Evolutionary conservation across 2,329 filamentous ascomycete species (phyloP).

Genomic region (Calonectria hongkongensis): DNA sequence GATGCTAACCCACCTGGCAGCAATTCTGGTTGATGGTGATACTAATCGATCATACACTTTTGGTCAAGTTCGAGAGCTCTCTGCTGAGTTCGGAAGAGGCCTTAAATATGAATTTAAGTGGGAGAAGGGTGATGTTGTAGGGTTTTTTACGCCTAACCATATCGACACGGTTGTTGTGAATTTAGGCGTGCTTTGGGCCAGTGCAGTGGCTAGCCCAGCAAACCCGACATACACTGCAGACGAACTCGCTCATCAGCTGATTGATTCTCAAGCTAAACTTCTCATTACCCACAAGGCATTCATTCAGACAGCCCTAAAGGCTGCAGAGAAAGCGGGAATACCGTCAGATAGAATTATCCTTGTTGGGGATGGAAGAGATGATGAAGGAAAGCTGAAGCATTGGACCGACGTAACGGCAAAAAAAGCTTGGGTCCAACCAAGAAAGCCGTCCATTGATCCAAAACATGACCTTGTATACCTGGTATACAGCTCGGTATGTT

Average conservation of each 20-base stretch:
- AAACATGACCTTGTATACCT: constrained; percentile 86
- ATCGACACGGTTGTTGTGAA: constrained; percentile 87
- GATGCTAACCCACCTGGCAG: constrained; percentile 64
- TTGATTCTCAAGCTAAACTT: constrained; percentile 83
- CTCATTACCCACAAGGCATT: constrained; percentile 83
- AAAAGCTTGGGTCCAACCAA: constrained; percentile 71
- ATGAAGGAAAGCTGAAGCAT: constrained; percentile 77
- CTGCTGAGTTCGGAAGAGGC: constrained; percentile 86
- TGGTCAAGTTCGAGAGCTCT: constrained; percentile 77
- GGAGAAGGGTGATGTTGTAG: constrained; percentile 89
- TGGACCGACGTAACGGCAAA: constrained; percentile 81
- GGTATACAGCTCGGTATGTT: constrained; percentile 82
- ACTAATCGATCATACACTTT: constrained; percentile 82
- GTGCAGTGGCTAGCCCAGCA: constrained; percentile 87
- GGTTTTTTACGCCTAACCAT: constrained; percentile 88
- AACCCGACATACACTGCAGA: constrained; percentile 91
- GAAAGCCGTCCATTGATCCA: constrained; percentile 77
- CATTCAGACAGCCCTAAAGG: constrained; percentile 78
- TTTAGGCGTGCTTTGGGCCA: constrained; percentile 89
- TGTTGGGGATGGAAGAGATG: constrained; percentile 81
- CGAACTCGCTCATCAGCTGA: constrained; percentile 90
- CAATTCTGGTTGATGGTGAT: constrained; percentile 85
- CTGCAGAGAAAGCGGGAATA: constrained; percentile 82
- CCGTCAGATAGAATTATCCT: constrained; percentile 83
- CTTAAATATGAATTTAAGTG: constrained; percentile 85